Conservation (phyloP, 2,329 filamentous ascomycete species). For the Phyllosticta paracitricarpa region DNA sequence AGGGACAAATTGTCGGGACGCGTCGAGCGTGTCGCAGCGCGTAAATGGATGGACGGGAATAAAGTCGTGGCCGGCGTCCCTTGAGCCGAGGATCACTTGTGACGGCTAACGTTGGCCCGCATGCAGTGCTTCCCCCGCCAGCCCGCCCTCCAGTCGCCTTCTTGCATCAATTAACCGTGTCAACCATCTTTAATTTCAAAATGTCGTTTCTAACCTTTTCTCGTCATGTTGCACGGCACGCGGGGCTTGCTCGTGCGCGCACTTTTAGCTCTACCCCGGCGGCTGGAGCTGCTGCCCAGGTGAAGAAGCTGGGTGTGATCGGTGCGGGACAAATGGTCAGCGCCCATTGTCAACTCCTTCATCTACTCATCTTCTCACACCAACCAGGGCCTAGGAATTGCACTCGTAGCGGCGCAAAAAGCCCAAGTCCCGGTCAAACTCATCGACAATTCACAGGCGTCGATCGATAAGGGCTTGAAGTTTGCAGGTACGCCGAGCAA, state of each 20-base stretch:
- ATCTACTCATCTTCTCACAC: slow-evolving; percentile 15
- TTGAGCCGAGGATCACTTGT: slow-evolving; percentile 4
- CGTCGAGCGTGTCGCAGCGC: slow-evolving; percentile 6
- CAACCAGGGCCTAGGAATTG: slow-evolving; percentile 83
- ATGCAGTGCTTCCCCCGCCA: neutral
- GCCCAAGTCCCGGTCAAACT: slow-evolving; percentile 77
- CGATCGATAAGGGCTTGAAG: slow-evolving; percentile 77
- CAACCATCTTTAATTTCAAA: neutral
- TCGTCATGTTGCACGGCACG: slow-evolving; percentile 18
- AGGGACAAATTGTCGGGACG: neutral
- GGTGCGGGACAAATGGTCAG: slow-evolving; percentile 93
- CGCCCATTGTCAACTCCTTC: neutral
- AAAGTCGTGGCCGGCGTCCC: neutral
- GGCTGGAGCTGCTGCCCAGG: slow-evolving; percentile 52
- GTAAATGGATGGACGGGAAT: neutral
- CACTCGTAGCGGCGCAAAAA: slow-evolving; percentile 79
- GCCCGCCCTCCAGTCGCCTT: neutral
- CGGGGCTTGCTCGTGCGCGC: slow-evolving; percentile 26
- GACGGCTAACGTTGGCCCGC: slow-evolving; percentile 7
- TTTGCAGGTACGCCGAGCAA: slow-evolving; percentile 59
- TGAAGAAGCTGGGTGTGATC: slow-evolving; percentile 83
- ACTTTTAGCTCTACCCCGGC: slow-evolving; percentile 59
- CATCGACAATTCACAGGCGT: slow-evolving; percentile 73
- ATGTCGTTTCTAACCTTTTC: slow-evolving; percentile 26
- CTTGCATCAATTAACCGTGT: neutral